phyloP scores from a whole-genome alignment of 495 filamentous ascomycete genomes.

The Xylaria longipes region DNA sequence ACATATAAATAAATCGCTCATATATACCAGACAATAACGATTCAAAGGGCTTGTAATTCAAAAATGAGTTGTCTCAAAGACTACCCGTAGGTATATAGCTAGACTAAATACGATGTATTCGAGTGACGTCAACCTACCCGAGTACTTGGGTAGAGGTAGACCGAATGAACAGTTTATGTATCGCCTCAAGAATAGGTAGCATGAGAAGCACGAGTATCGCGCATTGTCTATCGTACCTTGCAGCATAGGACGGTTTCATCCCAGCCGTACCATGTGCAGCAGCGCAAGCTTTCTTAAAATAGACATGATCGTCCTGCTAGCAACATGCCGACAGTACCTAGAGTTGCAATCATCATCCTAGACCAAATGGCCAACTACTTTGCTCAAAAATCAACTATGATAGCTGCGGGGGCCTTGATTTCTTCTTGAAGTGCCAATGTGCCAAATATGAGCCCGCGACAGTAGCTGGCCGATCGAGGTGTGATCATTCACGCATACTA shows the following conservation, averaged over 20 bases:
- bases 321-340: neutral
- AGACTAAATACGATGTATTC: neutral
- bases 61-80: neutral
- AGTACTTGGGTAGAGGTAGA: neutral
- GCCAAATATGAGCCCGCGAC: neutral
- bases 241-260: neutral
- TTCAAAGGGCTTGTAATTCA: neutral
- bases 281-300: slow-evolving; percentile 12
- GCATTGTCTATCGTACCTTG: neutral
- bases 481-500: neutral
- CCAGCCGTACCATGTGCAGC: slow-evolving; percentile 2
- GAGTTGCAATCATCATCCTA: neutral
- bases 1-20: neutral
- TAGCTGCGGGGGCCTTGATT: neutral
- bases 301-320: slow-evolving; percentile 11
- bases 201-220: neutral
- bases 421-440: neutral
- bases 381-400: neutral
- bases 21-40: neutral
- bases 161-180: neutral
- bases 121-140: neutral
- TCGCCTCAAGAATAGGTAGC: neutral
- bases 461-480: neutral
- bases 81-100: neutral
- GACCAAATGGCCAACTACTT: neutral